Evolutionary conservation across 2,329 filamentous ascomycete genomes (phyloP).

Genomic region (Emericellopsis atlantica): DNA sequence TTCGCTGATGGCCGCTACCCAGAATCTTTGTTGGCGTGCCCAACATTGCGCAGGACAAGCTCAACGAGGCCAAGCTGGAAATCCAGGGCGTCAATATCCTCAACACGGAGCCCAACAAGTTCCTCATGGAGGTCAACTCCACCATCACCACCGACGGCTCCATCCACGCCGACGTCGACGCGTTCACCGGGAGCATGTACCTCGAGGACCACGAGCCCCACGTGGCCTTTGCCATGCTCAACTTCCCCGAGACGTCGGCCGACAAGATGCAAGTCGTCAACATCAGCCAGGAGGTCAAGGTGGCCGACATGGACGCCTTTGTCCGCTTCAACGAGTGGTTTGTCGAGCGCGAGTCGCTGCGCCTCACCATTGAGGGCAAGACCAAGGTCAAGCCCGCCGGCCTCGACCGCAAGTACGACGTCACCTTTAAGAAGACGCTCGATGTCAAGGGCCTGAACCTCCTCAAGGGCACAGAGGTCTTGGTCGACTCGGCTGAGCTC

Average conservation of each 20-base stretch:
- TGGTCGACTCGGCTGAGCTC: constrained; percentile 33
- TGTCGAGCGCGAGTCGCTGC: constrained; percentile 34
- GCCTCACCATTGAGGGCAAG: constrained; percentile 36
- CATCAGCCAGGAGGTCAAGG: constrained; percentile 32
- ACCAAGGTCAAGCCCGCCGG: constrained; percentile 37
- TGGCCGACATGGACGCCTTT: constrained; percentile 34
- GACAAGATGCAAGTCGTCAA: constrained; percentile 37
- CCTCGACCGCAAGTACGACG: constrained; percentile 31
- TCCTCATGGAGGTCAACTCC: constrained; percentile 42
- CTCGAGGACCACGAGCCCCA: constrained; percentile 34
- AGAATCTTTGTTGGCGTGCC: constrained; percentile 45
- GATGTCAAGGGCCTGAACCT: constrained; percentile 37
- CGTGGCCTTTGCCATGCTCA: constrained; percentile 33
- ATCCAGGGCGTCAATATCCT: constrained; percentile 38
- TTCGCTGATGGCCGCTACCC: not conserved
- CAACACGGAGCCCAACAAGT: constrained; percentile 27
- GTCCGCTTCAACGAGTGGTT: constrained; percentile 42
- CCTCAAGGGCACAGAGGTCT: constrained; percentile 41
- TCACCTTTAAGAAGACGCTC: constrained; percentile 44
- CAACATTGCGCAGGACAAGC: constrained; percentile 41
- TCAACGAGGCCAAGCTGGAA: constrained; percentile 38
- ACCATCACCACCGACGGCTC: constrained; percentile 38
- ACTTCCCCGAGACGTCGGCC: constrained; percentile 38
- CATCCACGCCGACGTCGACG: constrained; percentile 36
- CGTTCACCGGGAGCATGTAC: constrained; percentile 41